A percentile compares a stretch with the other conserved stretches of the same genome.
Conservation (phyloP, 116 monocot genomes). For the Zostera marina region DNA sequence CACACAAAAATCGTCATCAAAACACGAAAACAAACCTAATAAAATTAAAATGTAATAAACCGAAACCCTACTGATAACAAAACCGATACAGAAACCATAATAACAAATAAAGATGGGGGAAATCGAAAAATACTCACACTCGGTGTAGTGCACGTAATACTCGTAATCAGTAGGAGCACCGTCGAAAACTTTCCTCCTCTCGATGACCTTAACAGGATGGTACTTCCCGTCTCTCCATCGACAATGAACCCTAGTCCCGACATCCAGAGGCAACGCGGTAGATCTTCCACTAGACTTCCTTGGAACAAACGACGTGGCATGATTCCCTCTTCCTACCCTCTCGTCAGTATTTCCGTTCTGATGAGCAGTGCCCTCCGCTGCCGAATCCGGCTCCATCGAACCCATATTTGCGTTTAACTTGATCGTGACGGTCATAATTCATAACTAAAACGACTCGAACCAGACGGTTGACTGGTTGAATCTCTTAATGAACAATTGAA, state of each 20-base stretch:
- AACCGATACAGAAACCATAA: background rate
- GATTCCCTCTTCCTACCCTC: conserved; percentile 6
- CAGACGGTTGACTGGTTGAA: no score
- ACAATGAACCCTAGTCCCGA: conserved; percentile 75
- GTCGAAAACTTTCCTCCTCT: conserved; percentile 36
- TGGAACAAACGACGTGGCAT: conserved; percentile 1
- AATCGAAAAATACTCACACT: conserved; percentile 32
- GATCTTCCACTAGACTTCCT: conserved; percentile 9
- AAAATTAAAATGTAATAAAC: background rate
- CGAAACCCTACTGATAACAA: background rate
- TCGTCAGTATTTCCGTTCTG: conserved; percentile 3
- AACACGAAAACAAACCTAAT: background rate
- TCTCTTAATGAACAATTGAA: no score
- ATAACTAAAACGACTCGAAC: no score
- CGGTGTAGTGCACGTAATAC: conserved; percentile 96
- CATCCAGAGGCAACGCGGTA: conserved; percentile 48
- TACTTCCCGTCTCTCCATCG: conserved; percentile 89
- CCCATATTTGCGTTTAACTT: conserved; percentile 1
- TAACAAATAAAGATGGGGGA: background rate
- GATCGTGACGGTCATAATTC: no score
- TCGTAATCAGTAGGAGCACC: conserved; percentile 35
- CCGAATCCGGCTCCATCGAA: conserved; percentile 8
- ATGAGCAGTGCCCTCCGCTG: conserved; percentile 1
- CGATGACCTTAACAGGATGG: conserved; percentile 92
- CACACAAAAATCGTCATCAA: background rate